These are phyloP conservation scores for Cenchrus americanus DNA, from an alignment of 176 grass and related monocot species.

Conservation along the genomic window DNA sequence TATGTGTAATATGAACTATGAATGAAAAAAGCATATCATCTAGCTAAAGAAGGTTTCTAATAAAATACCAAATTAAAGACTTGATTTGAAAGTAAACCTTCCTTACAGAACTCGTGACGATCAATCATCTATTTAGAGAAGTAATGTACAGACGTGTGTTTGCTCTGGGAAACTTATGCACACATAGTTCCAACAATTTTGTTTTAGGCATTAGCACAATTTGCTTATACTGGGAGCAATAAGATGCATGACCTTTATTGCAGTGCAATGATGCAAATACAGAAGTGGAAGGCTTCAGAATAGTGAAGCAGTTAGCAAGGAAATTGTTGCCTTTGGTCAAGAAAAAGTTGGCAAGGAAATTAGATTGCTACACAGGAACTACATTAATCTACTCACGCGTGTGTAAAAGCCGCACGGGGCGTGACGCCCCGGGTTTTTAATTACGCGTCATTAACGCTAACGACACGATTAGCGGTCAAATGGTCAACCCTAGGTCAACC, in stretches of 20 bases:
- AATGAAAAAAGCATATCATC: neutral
- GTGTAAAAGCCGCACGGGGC: neutral
- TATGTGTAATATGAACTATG: neutral
- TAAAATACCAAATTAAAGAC: neutral
- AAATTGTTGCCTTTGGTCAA: no score
- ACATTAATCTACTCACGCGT: neutral
- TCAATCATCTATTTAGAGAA: neutral
- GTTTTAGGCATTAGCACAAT: neutral
- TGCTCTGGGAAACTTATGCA: neutral
- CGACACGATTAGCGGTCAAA: no score
- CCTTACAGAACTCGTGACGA: neutral
- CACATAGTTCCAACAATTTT: neutral
- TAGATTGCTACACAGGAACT: neutral
- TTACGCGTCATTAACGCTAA: no score
- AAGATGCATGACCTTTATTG: neutral
- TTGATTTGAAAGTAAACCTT: neutral
- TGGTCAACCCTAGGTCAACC: no score
- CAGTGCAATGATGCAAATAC: neutral
- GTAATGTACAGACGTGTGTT: neutral
- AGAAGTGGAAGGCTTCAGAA: neutral
- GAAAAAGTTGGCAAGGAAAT: no score
- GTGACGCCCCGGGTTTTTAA: no score
- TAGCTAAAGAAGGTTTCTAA: neutral
- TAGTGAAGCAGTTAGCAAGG: conserved; percentile 3
- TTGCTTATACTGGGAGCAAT: neutral